Conservation (phyloP, 345 rosid genomes). For the Lenwebbia sp. region DNA sequence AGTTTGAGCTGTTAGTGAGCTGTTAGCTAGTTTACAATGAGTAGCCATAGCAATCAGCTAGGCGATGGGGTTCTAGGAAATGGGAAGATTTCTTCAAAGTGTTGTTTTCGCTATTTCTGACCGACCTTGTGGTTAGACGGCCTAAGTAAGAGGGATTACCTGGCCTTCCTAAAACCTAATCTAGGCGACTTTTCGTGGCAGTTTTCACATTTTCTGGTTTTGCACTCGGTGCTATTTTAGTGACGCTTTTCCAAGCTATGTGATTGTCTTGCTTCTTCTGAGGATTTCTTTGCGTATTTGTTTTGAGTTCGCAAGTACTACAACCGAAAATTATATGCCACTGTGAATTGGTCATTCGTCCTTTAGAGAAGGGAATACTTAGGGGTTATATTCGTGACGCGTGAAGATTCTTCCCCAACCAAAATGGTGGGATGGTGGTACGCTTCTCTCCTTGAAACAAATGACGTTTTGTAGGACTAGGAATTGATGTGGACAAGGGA, state of each 20-base stretch:
- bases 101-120: background rate
- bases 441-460: background rate
- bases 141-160: background rate
- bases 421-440: background rate
- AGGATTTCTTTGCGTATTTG: background rate
- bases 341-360: background rate
- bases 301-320: background rate
- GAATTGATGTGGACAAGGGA: background rate
- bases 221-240: background rate
- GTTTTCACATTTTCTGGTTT: background rate
- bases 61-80: background rate
- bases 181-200: background rate
- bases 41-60: background rate
- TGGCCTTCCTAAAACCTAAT: background rate
- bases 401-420: background rate
- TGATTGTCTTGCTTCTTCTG: background rate
- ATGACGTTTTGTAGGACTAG: background rate
- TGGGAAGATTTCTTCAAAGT: background rate
- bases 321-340: background rate
- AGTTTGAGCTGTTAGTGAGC: background rate
- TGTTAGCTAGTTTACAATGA: background rate
- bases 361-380: background rate
- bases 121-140: background rate
- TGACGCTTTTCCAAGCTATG: background rate
- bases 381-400: background rate